Evolutionary conservation across 1,139 yeast genomes (phyloP), one percentile per base, ranked within the genome.

Genomic region (Saccharomyces hybrid): DNA sequence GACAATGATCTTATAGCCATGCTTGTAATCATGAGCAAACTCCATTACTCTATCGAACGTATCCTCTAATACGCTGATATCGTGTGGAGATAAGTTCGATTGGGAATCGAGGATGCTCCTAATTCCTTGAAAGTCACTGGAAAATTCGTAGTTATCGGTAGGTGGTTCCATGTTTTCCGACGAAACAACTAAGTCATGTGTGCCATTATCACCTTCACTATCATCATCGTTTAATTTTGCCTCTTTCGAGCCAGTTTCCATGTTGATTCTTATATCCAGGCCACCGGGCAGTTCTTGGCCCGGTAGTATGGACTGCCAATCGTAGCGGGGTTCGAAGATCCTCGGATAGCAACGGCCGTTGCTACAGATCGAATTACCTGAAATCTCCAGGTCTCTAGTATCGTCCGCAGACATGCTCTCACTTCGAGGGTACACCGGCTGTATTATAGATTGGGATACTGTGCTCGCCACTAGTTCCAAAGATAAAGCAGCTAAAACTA

Each of bases 211-310:
- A 11, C 16, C 13, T 4, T 6, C 16, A 23, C 52, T 23, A 54
- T 63, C 64, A 30, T 55, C 63, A 25, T 75, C 78, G 64, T 76
- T 66, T 7, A 85, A 55, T 60, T 80, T 86, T 1, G 96, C 97
- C 66, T 85, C 88, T 64, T 77, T 81, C 44, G 72, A 69, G 27
- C 85, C 82, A 0, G 90, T 84, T 28, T 85, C 89, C 54, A 87
- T 72, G 67, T 88, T 80, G 64, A 86, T 66, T 63, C 88, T 75
- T 49, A 86, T 82, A 70, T 89, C 95, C 49, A 89, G 72, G 0
- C 97, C 97, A 16, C 79, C 79, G 0, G 96, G 96, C 7, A 88
- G 77, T 14, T 79, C 77, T 65, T 87, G 95, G 14, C 86, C 88
- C 57, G 79, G 83, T 66, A 74, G 78, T 7, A 90, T 79, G 1